Evolutionary conservation across 768 basidiomycete species (phyloP), one percentile per base, ranked within the genome.

Genomic region (Dacryopinax primogenitus): DNA sequence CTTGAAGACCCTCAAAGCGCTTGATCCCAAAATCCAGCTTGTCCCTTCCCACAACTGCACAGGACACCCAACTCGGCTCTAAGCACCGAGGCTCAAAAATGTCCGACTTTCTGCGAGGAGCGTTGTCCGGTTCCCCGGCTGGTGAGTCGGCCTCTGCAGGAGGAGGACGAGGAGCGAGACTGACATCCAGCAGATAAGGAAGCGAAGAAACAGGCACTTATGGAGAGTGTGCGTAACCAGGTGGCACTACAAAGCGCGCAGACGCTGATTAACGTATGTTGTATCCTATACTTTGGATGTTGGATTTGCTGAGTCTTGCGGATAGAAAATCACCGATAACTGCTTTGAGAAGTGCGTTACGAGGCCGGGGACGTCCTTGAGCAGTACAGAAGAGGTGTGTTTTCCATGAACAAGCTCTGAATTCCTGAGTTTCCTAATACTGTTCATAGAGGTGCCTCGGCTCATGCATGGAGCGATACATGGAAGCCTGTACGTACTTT

Each of bases 321-420:
- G 51, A 6, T 18, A 58, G 51, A 58, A 58, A 58, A 58, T 58
- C 23, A 58, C 51, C 9, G 51, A 58, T 30, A 58, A 58, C 51
- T 58, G 51, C 51, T 58, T 58, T 21, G 51, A 58, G 23, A 58
- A 58, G 30, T 58, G 51, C 21, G 51, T 58, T 4, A 58, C 51
- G 15, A 58, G 21, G 26, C 51, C 51, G 15, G 51, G 51, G 3
- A 58, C 51, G 32, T 26, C 51, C 11, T 30, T 58, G 4, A 21
- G 26, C 9, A 21, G 51, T 7, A 28, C 51, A 30, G 51, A 58
- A 58, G 26, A 58, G 51, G 51, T 58, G 51, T 30, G 51, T 30
- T 32, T 18, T 39, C 37, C 11, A 28, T 18, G 26, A 3, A 13
- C 51, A 26, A n/a, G n/a, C n/a, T 58, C 12, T 18, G 26, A 3